These are phyloP conservation scores for Acanthochlamys bracteata DNA, from an alignment of 106 monocot species.

Conservation along the genomic window DNA sequence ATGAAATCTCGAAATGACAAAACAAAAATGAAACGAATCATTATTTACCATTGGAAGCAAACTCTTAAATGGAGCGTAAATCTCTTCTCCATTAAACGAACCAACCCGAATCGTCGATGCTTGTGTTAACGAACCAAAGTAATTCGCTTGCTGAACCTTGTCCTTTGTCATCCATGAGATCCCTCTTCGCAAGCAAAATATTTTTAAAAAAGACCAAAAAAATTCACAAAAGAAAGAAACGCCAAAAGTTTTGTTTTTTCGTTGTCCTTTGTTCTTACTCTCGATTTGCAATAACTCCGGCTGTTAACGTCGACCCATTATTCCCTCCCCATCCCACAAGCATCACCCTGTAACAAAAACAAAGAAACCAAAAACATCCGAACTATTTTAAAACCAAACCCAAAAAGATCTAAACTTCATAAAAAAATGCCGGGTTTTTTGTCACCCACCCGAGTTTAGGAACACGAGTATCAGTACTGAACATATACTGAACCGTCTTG, in stretches of 20 bases:
- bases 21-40: not conserved
- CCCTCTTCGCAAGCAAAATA: slow-evolving; percentile 29
- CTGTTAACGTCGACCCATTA: slow-evolving; percentile 91
- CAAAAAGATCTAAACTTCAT: not conserved
- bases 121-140: slow-evolving; percentile 90
- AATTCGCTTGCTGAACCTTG: slow-evolving; percentile 87
- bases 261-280: slow-evolving; percentile 40
- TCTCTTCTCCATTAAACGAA: slow-evolving; percentile 92
- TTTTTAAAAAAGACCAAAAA: not conserved
- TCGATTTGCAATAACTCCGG: slow-evolving; percentile 86
- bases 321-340: slow-evolving; percentile 99
- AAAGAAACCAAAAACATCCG: not conserved
- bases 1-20: not conserved
- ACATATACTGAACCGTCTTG: slow-evolving; percentile 67
- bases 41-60: slow-evolving; percentile 78
- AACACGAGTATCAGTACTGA: slow-evolving; percentile 70
- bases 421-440: not conserved
- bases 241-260: too few relatives aligned
- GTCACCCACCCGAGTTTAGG: slow-evolving; percentile 75
- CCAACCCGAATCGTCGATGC: slow-evolving; percentile 86
- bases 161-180: slow-evolving; percentile 99
- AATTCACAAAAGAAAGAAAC: not conserved
- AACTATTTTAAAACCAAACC: not conserved
- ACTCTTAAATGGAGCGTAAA: slow-evolving; percentile 96
- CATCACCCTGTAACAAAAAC: slow-evolving; percentile 45